Evolutionary conservation across 805 yeast genomes (phyloP), one percentile per base, ranked within the genome.

Genomic region (Schwanniomyces polymorphus): DNA sequence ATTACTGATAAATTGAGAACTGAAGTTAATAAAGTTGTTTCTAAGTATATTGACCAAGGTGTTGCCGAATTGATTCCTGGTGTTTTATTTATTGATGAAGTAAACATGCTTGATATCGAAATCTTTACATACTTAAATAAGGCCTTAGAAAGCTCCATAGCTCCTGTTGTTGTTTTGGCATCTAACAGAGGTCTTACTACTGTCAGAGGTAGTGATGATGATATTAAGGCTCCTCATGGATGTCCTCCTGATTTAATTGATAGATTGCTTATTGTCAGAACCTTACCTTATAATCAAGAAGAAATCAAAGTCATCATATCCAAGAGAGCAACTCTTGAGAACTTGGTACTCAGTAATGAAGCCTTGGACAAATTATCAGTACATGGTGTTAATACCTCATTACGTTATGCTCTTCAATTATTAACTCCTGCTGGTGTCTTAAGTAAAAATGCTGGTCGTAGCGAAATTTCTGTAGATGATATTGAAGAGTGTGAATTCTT

Each of bases 11-110:
- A 94, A 68, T 81, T 94, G 65, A 82, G 98, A 63, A 75, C 80
- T 42, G 99, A 94, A 72, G 97, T 94, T 54, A 90, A 95, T 72
- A 91, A 90, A 72, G 97, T 94, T 40, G 98, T 92, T 31, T 86
- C 89, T 58, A 91, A 91, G 68, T 94, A 95, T 75, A 92, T 92
- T 49, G 97, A 92, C 68, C 97, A 94, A 73, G 99, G 99, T 50
- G 88, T 92, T 45, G 99, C 99, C 10, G 98, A 92, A 70, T 79
- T 94, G 42, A 88, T 94, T 48, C 99, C 99, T 1, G 99, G 99
- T 60, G 99, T 94, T 14, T 75, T 94, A 57, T 94, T 94, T 68
- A 91, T 94, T 57, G 99, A 94, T 69, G 99, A 94, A 73, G 97
- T 91, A 43, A 97, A 94, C 71, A 94, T 94, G 98, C 82, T 94